A percentile compares a stretch with the other conserved stretches of the same genome.
Conservation (phyloP, 805 yeast genomes). For the Maudiozyma saulgeensis region DNA sequence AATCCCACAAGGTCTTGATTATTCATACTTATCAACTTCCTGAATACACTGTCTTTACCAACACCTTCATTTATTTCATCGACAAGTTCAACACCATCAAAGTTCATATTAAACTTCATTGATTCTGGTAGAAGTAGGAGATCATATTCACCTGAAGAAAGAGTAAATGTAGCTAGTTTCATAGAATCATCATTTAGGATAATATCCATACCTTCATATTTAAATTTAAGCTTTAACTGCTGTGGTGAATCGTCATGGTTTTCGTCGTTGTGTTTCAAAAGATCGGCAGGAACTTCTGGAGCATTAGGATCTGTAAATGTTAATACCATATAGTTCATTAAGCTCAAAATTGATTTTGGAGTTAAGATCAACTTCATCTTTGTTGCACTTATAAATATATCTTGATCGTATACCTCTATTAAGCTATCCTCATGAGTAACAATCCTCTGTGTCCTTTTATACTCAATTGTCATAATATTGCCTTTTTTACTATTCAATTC, state of each 20-base stretch:
- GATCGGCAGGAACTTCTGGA: conserved; percentile 59
- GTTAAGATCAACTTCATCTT: conserved; percentile 68
- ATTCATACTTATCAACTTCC: conserved; percentile 67
- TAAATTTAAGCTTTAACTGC: conserved; percentile 58
- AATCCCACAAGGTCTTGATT: conserved; percentile 71
- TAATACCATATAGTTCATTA: conserved; percentile 70
- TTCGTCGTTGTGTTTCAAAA: conserved; percentile 54
- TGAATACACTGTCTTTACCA: conserved; percentile 46
- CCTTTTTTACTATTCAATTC: conserved; percentile 28
- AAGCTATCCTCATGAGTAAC: conserved; percentile 41
- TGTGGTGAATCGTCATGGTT: conserved; percentile 56
- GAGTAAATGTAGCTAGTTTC: conserved; percentile 66
- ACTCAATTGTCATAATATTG: conserved; percentile 51
- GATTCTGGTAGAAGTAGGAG: conserved; percentile 66
- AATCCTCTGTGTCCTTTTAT: conserved; percentile 48
- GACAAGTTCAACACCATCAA: conserved; percentile 70
- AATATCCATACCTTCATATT: conserved; percentile 61
- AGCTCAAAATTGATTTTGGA: conserved; percentile 65
- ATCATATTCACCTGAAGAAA: conserved; percentile 62
- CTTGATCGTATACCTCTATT: conserved; percentile 71
- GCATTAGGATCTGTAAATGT: conserved; percentile 81
- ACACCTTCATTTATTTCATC: conserved; percentile 68
- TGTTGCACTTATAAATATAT: conserved; percentile 60
- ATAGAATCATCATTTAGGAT: conserved; percentile 77
- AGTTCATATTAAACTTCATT: conserved; percentile 56